Evolutionary conservation across 1,284 basidiomycete genomes (phyloP), one percentile per base, ranked within the genome.

Genomic region (Schizopora paradoxa): DNA sequence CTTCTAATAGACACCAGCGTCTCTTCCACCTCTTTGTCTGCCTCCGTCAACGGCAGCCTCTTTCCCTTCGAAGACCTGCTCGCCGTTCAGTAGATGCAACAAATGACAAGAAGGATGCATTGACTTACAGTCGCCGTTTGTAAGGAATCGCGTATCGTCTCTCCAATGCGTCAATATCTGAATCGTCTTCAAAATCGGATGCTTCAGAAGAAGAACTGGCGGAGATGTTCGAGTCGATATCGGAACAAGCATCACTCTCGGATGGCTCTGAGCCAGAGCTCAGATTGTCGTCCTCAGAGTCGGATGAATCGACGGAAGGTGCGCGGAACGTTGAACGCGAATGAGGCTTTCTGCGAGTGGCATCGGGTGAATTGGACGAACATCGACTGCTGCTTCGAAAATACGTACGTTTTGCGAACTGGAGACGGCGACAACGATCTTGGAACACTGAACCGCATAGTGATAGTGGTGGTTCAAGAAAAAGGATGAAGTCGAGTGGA

Each of bases 1-100:
- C 83, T 67, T 16, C 82, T 74, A 49, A 88, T 84, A 6, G 83
- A 75, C 4, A 80, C 76, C 4, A 88, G 65, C 0, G 80, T 80
- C 18, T 86, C 86, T 49, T 83, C 76, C 33, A 81, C 66, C 31
- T 75, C 61, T 27, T 72, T 68, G 44, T 68, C 66, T 53, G 85
- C 77, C 4, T 72, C 65, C 2, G 67, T 58, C n/a, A n/a, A n/a
- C n/a, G n/a, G n/a, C n/a, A n/a, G 18, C 66, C 55, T 28, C 58
- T 56, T 14, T 38, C 43, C 13, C 49, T 48, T 7, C 56, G 38
- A 22, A 28, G 52, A 40, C 40, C 42, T 43, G 52, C 32, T 22
- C 31, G 43, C 47, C 61, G 62, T 42, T 31, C 42, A 36, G 32
- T 16, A 34, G 32, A 11, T 26, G 23, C 18, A 40, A 14, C 2